These are phyloP conservation scores for Fusarium duplospermum DNA, from an alignment of 2,329 filamentous ascomycete genomes.

Conservation along the genomic window DNA sequence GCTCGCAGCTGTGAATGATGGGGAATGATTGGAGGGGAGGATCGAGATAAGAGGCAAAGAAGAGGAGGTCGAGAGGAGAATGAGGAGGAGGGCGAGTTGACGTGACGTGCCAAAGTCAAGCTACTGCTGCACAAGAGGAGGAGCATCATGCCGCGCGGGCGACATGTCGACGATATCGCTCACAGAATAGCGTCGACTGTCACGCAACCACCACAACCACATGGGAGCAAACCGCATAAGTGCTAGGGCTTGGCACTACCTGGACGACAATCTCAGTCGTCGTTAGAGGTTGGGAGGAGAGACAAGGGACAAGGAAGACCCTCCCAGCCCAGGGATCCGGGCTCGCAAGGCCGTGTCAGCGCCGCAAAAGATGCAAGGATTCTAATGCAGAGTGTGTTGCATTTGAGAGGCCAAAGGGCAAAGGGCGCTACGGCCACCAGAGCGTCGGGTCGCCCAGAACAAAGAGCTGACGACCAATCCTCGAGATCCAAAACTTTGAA, in stretches of 20 bases:
- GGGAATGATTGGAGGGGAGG: conserved; percentile 23
- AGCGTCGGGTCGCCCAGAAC: conserved; percentile 39
- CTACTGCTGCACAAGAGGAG: background rate
- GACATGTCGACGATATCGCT: conserved; percentile 24
- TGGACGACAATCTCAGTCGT: conserved; percentile 16
- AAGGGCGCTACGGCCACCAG: conserved; percentile 44
- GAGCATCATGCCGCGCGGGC: conserved; percentile 8
- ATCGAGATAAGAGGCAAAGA: conserved; percentile 26
- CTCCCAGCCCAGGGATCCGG: conserved; percentile 35
- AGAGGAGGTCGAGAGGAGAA: background rate
- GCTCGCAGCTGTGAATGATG: background rate
- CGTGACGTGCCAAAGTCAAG: conserved; percentile 5
- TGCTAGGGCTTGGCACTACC: conserved; percentile 13
- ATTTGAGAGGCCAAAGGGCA: conserved; percentile 40
- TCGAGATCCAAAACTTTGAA: conserved; percentile 37
- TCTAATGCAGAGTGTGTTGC: conserved; percentile 41
- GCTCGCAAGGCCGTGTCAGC: conserved; percentile 32
- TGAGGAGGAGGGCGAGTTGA: conserved; percentile 8
- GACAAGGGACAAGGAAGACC: conserved; percentile 14
- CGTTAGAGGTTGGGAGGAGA: conserved; percentile 12
- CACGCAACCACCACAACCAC: conserved; percentile 36
- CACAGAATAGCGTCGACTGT: conserved; percentile 26
- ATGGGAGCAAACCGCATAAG: conserved; percentile 28
- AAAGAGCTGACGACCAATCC: conserved; percentile 29
- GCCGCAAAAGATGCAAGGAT: conserved; percentile 38